Evolutionary conservation across 2,329 filamentous ascomycete species (phyloP).

Genomic region (Neofusicoccum sp.): DNA sequence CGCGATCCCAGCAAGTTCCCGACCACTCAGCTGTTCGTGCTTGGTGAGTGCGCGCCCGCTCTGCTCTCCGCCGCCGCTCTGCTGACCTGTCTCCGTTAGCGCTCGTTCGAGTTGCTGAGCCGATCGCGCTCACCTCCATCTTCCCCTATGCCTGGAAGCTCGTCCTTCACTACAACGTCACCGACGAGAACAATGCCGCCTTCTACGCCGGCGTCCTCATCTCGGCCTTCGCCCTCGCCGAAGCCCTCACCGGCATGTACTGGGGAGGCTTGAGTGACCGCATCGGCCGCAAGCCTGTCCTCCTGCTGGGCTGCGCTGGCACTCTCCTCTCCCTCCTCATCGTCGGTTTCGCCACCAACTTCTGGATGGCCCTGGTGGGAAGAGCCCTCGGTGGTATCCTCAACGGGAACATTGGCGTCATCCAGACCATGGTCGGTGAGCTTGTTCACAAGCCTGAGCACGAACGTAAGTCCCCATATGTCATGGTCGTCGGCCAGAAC

Average conservation of each 20-base stretch:
- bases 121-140: constrained; percentile 90
- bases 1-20: constrained; percentile 77
- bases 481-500: neutral
- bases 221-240: constrained; percentile 86
- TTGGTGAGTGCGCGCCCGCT: constrained; percentile 62
- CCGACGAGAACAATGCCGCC: constrained; percentile 57
- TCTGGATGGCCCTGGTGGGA: constrained; percentile 79
- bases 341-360: constrained; percentile 80
- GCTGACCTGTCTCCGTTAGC: constrained; percentile 53
- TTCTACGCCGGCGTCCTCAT: constrained; percentile 84
- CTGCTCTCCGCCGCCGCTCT: neutral
- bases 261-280: constrained; percentile 45
- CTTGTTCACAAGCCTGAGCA: constrained; percentile 81
- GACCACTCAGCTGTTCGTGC: constrained; percentile 76
- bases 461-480: constrained; percentile 65
- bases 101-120: constrained; percentile 89
- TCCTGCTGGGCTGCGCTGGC: constrained; percentile 62
- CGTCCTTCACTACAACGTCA: constrained; percentile 40
- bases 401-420: constrained; percentile 89
- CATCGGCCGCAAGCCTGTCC: constrained; percentile 44
- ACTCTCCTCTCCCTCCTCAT: constrained; percentile 82
- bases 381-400: constrained; percentile 77
- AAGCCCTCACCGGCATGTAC: constrained; percentile 79
- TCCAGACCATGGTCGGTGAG: constrained; percentile 90
- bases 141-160: constrained; percentile 70